A percentile compares a stretch with the other conserved stretches of the same genome.
These are phyloP conservation scores for Solanum virginianum DNA, from an alignment of 257 asterid genomes.

Conservation along the genomic window DNA sequence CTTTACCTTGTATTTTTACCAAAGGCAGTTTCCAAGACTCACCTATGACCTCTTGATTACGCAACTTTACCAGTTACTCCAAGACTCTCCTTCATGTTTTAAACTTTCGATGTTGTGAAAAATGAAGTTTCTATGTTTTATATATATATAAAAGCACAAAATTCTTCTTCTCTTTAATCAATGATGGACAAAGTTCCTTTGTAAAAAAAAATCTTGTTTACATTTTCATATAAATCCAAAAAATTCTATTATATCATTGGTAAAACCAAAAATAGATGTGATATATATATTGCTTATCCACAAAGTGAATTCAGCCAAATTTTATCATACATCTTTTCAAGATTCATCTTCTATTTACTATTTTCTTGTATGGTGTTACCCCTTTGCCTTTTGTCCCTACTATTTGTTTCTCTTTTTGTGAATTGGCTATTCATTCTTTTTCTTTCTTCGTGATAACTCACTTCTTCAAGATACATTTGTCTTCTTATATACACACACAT, in stretches of 20 bases:
- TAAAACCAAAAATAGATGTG: background rate
- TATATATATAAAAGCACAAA: no score
- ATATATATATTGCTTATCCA: background rate
- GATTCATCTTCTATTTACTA: constrained; percentile 16
- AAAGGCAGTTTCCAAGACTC: no score
- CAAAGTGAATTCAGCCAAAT: background rate
- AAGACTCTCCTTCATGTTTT: no score
- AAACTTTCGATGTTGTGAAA: no score
- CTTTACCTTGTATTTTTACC: no score
- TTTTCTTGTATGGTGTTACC: background rate
- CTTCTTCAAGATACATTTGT: background rate
- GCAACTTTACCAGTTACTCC: no score
- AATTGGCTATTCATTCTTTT: constrained; percentile 6
- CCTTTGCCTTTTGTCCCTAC: constrained; percentile 16
- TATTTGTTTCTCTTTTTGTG: background rate
- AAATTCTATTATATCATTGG: background rate
- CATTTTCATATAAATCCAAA: background rate
- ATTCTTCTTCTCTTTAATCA: no score
- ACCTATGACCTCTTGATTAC: no score
- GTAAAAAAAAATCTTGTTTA: background rate
- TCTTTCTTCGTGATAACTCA: background rate
- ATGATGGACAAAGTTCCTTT: no score
- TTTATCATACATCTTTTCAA: background rate
- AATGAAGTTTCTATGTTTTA: no score
- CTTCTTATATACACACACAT: background rate